A percentile compares a stretch with the other conserved stretches of the same genome.
phyloP scores from a whole-genome alignment of 192 early-diverging fungal species.

The Backusella psychrophila region DNA sequence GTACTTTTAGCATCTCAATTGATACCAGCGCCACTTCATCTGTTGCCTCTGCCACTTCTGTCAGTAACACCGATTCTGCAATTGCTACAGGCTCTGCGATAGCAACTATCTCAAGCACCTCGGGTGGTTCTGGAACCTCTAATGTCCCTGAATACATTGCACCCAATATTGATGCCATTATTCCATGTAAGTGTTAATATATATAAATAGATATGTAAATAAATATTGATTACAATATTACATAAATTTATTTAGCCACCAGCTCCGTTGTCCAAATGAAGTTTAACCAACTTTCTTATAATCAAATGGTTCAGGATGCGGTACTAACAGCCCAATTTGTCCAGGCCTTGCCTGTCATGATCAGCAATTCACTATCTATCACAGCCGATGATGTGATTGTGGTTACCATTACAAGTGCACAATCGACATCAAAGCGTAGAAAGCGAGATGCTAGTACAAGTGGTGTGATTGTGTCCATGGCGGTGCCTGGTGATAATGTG shows the following conservation, averaged over 20 bases:
- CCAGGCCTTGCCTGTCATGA: conserved; percentile 19
- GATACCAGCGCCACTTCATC: neutral
- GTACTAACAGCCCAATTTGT: conserved; percentile 31
- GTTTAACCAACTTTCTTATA: conserved; percentile 27
- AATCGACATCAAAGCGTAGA: neutral
- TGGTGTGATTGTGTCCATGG: conserved; percentile 31
- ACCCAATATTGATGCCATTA: conserved; percentile 23
- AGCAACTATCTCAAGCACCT: neutral
- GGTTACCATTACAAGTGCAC: conserved; percentile 19
- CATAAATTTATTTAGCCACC: neutral
- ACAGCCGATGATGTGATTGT: conserved; percentile 29
- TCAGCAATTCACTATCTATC: conserved; percentile 10
- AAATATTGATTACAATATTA: neutral
- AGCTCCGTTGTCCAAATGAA: conserved; percentile 15
- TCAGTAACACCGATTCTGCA: neutral
- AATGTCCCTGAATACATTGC: conserved; percentile 27
- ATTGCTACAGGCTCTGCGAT: neutral
- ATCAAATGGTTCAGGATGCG: conserved; percentile 29
- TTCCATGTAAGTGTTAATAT: conserved; percentile 14
- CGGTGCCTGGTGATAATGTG: conserved; percentile 19
- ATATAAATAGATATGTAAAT: neutral
- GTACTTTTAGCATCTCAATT: conserved; percentile 13
- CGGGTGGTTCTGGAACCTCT: neutral
- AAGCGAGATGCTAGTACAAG: neutral
- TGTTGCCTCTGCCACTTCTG: neutral